phyloP scores from a whole-genome alignment of 176 grass and related monocot species.

The Otatea glauca region DNA sequence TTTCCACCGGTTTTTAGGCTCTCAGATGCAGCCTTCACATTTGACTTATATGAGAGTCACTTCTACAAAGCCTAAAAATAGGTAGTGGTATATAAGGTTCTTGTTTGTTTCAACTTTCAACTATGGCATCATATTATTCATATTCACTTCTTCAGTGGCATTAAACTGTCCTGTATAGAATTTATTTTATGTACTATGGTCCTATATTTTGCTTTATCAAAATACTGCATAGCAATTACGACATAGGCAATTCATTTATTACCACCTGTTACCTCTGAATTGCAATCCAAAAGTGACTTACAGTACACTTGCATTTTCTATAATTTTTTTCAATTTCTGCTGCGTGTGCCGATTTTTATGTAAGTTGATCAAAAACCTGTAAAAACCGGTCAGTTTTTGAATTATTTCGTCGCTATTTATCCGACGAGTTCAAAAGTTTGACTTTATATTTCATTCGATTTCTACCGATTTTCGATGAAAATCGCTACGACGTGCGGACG shows the following conservation, averaged over 20 bases:
- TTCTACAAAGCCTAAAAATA: constrained; percentile 68
- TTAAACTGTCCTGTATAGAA: constrained; percentile 12
- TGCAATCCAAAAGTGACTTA: constrained; percentile 11
- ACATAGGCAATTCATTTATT: constrained; percentile 18
- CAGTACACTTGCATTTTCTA: neutral
- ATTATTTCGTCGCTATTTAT: too few species aligned
- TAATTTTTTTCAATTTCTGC: too few species aligned
- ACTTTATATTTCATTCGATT: too few species aligned
- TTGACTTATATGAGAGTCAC: constrained; percentile 49
- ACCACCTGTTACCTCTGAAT: constrained; percentile 4
- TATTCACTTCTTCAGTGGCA: constrained; percentile 1
- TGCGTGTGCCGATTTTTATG: too few species aligned
- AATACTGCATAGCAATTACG: constrained; percentile 21
- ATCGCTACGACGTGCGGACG: too few species aligned
- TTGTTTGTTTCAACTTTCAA: constrained; percentile 29
- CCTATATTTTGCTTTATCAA: constrained; percentile 32
- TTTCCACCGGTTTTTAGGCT: constrained; percentile 59
- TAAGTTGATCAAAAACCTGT: too few species aligned
- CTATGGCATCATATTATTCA: constrained; percentile 18
- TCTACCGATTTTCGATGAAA: too few species aligned
- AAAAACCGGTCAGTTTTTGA: too few species aligned
- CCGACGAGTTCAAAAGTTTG: too few species aligned
- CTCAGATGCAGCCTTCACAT: constrained; percentile 57
- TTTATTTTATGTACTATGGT: constrained; percentile 10
- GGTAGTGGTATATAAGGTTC: constrained; percentile 26